Base-by-base conservation (phyloP, 164 flowering plant species). In the Berberis thunbergii region DNA sequence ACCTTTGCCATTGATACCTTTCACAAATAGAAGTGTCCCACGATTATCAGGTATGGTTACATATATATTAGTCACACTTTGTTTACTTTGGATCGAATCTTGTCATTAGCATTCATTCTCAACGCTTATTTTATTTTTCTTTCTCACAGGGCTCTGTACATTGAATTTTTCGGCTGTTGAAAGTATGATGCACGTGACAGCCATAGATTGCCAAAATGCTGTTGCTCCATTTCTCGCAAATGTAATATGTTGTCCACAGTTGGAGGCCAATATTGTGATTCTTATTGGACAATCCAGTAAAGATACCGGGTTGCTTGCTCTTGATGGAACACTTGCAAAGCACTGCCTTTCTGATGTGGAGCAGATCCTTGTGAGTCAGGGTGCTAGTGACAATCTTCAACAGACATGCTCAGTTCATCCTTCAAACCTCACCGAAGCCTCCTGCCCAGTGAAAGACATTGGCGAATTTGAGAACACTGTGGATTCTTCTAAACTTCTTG, bases 211-310 rank as follows among this genome's bases (percentile, higher is more conserved):
- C 68, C 79, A 73, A 71, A 71, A 79, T 3, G 66, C 57, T 12
- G 84, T 91, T 76, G 99, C 99, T 8, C 86, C 95, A 42, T 73
- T 75, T 62, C 70, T 94, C 57, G 96, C 97, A 52, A 84, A 91
- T 73, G 93, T 91, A 57, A 81, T 94, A 53, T 94, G 99, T 67
- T 94, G 99, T 70, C 99, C 99, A 0, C 99, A 94, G 65, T 68
- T 89, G 68, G 81, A 86, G 49, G 87, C 97, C 45, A 84, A 85
- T 53, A 70, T 94, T 39, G 69, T 66, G 3, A 77, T 94, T 71
- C 96, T 94, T 58, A 66, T 86, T 62, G 99, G 99, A 5, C 88
- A 85, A 65, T 81, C 84, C 40, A 89, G 99, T 73, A 86, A 78
- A 77, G 54, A 67, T 7, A 83, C 88, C 6, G 79, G 79, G 13